Evolutionary conservation across 768 basidiomycete species (phyloP), one percentile per base, ranked within the genome.

Genomic region (Amanita rubescens): DNA sequence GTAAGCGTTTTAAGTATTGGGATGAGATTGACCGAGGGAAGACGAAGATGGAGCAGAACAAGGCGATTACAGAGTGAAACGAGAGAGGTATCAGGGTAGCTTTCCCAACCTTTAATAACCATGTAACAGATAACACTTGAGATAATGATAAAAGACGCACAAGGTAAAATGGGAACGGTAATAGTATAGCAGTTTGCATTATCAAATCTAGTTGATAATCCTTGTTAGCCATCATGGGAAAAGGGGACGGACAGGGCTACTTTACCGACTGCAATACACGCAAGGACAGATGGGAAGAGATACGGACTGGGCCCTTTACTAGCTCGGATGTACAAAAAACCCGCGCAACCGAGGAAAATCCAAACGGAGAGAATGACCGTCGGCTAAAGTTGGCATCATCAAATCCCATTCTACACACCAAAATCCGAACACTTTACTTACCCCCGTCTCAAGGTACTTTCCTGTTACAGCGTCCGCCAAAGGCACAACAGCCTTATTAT

Each of bases 1-100:
- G 69, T 1, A 87, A 67, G 6, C 75, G 70, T 15, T 62, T 68
- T 2, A 80, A 78, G 60, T 84, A 88, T 44, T 75, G 68, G 0
- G 81, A 68, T 0, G 86, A 83, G 38, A 85, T 71, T 1, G 85
- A 79, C 1, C 71, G 69, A 0, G 87, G 87, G 64, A 88, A 87
- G 41, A 89, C 65, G 30, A 77, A 10, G 3, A 81, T 63, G 2
- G 82, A 81, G 5, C 67, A 60, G 2, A 76, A 44, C 54, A 90
- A 67, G 8, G 81, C 65, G 19, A 89, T 58, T 1, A 73, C 81
- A 8, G 77, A 75, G 61, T 87, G 85, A 49, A 87, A 71, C 0
- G 69, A 62, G 5, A 89, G 57, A 0, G 87, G 86, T 5, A 88
- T 35, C 9, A 84, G 58, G 42, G 87, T 74, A 0, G 63, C 38